Evolutionary conservation across 306 rosid genomes (phyloP), one percentile per base, ranked within the genome.

Genomic region (Cicer judaicum): DNA sequence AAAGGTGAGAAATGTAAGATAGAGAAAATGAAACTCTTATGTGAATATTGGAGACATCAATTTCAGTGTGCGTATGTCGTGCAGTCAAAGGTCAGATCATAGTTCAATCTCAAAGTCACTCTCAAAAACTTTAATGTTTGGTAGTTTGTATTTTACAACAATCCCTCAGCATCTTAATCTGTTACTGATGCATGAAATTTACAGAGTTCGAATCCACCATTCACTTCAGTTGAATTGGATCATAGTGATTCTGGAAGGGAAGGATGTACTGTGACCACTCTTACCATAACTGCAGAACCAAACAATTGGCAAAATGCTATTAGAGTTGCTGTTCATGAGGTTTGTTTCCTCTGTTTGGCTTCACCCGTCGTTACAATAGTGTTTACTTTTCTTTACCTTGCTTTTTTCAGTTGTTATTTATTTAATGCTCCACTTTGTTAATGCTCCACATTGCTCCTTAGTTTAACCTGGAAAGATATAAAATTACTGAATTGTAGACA

Each of bases 191-290:
- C 49, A 7, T 70, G 41, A 13, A 81, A 78, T 66, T 87, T 84
- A 39, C 92, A 94, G 99, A 92, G 99, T 86, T 94, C 96, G 76
- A 92, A 94, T 82, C 99, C 99, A 53, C 99, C 99, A 11, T 94
- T 94, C 85, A 92, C 99, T 55, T 90, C 99, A 73, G 89, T 94
- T 77, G 97, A 94, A 83, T 85, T 94, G 87, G 99, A 94, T 73
- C 99, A 94, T 81, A 94, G 99, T 82, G 99, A 94, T 85, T 94
- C 99, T 71, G 99, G 99, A 83, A 86, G 99, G 87, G 99, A 94
- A 86, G 99, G 97, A 81, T 94, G 99, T 70, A 94, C 99, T 8
- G 99, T 94, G 83, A 94, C 99, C 65, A 94, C 99, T 76, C 99
- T 94, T 67, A 94, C 97, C 47, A 92, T 94, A 77, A 90, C 87